Conservation (phyloP, 768 basidiomycete species). For the Exidia glandulosa region DNA sequence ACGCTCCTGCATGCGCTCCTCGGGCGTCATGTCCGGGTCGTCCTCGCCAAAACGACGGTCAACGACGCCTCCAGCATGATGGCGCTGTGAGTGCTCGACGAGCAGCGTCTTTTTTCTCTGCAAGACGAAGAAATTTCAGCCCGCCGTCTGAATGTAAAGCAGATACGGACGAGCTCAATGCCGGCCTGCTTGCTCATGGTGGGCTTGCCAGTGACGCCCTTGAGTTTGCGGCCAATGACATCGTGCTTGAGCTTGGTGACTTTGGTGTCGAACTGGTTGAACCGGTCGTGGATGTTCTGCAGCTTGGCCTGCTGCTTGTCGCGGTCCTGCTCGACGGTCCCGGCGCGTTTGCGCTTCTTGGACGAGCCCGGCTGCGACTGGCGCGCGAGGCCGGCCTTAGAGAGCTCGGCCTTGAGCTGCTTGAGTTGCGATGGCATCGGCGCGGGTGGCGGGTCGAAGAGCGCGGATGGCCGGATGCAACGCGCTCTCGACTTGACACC, state of each 20-base stretch:
- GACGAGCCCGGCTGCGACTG: constrained; percentile 32
- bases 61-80: constrained; percentile 76
- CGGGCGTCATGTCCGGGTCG: constrained; percentile 81
- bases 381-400: constrained; percentile 65
- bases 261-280: constrained; percentile 92
- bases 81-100: constrained; percentile 76
- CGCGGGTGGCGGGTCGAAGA: neutral
- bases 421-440: constrained; percentile 56
- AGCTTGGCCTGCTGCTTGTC: constrained; percentile 72
- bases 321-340: constrained; percentile 57
- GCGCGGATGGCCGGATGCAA: neutral
- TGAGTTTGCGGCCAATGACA: constrained; percentile 79
- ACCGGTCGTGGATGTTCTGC: constrained; percentile 67
- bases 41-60: constrained; percentile 97
- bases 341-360: constrained; percentile 61
- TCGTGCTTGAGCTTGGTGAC: constrained; percentile 89
- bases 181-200: constrained; percentile 85
- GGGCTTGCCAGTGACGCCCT: constrained; percentile 73
- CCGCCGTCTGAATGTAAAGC: neutral
- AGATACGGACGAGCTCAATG: constrained; percentile 61
- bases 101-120: constrained; percentile 82
- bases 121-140: constrained; percentile 1
- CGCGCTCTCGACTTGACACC: neutral
- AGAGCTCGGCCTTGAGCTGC: constrained; percentile 81
- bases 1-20: constrained; percentile 94